These are phyloP conservation scores for Ogataea ganodermae DNA, from an alignment of 805 yeast genomes.

Conservation along the genomic window DNA sequence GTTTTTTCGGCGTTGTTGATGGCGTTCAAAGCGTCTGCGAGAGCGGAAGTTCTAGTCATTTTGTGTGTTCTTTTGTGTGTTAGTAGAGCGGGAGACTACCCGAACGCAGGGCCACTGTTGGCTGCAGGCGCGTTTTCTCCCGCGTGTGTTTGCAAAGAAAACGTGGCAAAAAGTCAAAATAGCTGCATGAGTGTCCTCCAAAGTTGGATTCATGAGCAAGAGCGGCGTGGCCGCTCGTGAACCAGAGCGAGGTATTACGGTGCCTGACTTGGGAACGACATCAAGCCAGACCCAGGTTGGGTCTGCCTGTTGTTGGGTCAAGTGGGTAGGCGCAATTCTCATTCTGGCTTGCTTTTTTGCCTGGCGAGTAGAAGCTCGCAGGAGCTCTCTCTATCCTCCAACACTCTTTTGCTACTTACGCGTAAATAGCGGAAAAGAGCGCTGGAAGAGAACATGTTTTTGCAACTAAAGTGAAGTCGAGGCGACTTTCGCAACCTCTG, in stretches of 20 bases:
- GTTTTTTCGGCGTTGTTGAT: slow-evolving; percentile 99
- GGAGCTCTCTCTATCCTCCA: too few species aligned
- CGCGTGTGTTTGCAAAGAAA: slow-evolving; percentile 24
- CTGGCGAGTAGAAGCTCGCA: slow-evolving; percentile 1
- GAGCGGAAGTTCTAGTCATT: slow-evolving; percentile 98
- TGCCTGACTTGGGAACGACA: slow-evolving; percentile 10
- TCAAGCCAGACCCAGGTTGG: slow-evolving; percentile 10
- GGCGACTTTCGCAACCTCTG: background rate
- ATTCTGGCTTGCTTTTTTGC: slow-evolving; percentile 33
- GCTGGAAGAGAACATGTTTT: background rate
- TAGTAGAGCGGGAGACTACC: slow-evolving; percentile 30
- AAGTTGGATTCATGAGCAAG: slow-evolving; percentile 46
- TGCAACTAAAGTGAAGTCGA: background rate
- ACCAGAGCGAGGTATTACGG: slow-evolving; percentile 25
- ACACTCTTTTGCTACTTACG: too few species aligned
- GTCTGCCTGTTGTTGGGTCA: slow-evolving; percentile 15
- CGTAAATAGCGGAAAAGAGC: too few species aligned
- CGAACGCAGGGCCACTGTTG: too few species aligned
- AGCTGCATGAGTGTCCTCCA: slow-evolving; percentile 51
- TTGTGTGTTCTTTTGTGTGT: slow-evolving; percentile 27
- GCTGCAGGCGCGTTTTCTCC: too few species aligned
- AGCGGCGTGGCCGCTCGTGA: slow-evolving; percentile 4
- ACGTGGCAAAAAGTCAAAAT: slow-evolving; percentile 32
- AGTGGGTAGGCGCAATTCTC: slow-evolving; percentile 34
- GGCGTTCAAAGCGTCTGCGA: slow-evolving; percentile 98